These are phyloP conservation scores for Boletus hoseneyae DNA, from an alignment of 1,284 basidiomycete genomes.

Conservation along the genomic window DNA sequence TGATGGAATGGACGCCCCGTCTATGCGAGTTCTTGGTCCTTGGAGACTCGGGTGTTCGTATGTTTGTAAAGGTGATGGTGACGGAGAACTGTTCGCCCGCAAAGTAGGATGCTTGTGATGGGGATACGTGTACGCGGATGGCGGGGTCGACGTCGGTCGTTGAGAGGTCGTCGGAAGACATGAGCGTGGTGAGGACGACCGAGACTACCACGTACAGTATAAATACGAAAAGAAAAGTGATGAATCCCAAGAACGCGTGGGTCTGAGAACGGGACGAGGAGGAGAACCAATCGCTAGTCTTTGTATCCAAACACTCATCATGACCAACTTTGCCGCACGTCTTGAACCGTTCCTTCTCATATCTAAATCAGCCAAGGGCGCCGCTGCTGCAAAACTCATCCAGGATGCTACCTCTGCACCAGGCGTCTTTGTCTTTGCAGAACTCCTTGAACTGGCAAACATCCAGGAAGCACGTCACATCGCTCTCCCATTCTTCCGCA, in stretches of 20 bases:
- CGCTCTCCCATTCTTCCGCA: not conserved
- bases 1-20: constrained; percentile 70
- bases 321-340: constrained; percentile 53
- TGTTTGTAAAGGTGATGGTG: constrained; percentile 86
- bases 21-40: constrained; percentile 49
- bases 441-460: constrained; percentile 78
- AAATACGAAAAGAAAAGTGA: constrained; percentile 1
- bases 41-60: constrained; percentile 49
- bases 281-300: not conserved
- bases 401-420: constrained; percentile 83
- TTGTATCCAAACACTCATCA: constrained; percentile 23
- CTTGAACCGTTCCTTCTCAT: constrained; percentile 89
- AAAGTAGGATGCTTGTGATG: constrained; percentile 87
- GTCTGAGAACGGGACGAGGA: constrained; percentile 17
- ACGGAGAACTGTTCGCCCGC: constrained; percentile 87
- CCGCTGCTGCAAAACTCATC: constrained; percentile 85
- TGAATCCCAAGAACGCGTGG: constrained; percentile 5
- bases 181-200: constrained; percentile 3
- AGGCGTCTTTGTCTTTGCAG: constrained; percentile 88
- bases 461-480: constrained; percentile 69
- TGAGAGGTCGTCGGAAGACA: constrained; percentile 21
- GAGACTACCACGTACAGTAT: constrained; percentile 5
- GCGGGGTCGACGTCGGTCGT: constrained; percentile 38
- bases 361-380: constrained; percentile 86
- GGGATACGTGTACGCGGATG: constrained; percentile 67